A percentile compares a stretch with the other conserved stretches of the same genome.
phyloP scores from a whole-genome alignment of 331 rosid species.

The Malus hybrid region DNA sequence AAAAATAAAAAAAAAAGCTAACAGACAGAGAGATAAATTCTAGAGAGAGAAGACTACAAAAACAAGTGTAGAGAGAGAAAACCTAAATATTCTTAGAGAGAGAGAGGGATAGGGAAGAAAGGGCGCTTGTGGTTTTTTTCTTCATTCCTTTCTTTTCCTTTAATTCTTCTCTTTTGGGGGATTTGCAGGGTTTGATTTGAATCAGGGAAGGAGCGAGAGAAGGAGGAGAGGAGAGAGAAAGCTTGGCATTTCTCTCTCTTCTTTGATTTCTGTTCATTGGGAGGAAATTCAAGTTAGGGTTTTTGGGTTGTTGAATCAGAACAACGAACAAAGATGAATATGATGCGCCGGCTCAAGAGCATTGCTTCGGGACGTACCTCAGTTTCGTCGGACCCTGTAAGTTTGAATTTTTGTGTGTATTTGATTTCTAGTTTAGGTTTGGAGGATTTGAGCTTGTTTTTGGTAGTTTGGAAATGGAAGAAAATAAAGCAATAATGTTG shows the following conservation, averaged over 20 bases:
- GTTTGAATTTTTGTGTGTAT: constrained; percentile 4
- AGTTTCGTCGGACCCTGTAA: constrained; percentile 87
- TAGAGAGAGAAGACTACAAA: constrained; percentile 4
- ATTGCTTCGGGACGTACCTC: constrained; percentile 95
- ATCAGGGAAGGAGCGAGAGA: constrained; percentile 9
- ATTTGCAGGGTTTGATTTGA: background rate
- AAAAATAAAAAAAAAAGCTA: background rate
- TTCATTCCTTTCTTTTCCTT: background rate
- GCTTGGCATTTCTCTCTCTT: constrained; percentile 5
- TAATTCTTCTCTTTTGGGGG: background rate
- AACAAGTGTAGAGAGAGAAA: background rate
- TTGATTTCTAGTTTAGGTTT: background rate
- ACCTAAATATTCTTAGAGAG: background rate
- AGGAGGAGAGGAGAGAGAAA: constrained; percentile 16
- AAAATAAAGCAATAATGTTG: background rate
- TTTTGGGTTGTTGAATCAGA: constrained; percentile 10
- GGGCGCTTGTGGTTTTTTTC: background rate
- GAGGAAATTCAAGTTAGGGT: constrained; percentile 30
- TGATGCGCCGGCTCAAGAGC: constrained; percentile 98
- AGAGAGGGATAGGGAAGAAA: background rate
- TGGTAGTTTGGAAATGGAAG: constrained; percentile 4
- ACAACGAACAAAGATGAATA: constrained; percentile 43
- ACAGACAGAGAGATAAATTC: background rate
- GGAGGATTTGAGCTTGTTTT: background rate
- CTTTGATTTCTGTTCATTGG: background rate